phyloP scores from a whole-genome alignment of 2,329 filamentous ascomycete genomes.

The Colletotrichum sp. region DNA sequence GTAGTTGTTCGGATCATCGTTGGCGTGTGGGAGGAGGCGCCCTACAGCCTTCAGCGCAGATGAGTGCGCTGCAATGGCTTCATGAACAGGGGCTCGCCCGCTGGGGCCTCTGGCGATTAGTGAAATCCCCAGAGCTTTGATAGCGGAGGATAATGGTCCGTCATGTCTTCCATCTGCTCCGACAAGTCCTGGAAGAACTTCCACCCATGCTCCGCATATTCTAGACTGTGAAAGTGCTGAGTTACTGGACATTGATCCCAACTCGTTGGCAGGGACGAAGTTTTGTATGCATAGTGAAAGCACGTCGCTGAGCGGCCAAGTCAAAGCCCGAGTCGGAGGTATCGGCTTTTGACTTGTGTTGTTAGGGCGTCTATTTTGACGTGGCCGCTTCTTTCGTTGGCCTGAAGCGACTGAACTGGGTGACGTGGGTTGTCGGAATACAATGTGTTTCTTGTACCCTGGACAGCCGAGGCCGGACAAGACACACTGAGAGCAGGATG shows the following conservation, averaged over 20 bases:
- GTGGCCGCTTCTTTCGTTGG: background rate
- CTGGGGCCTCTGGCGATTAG: slow-evolving; percentile 27
- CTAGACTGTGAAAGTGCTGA: slow-evolving; percentile 31
- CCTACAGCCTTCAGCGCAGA: slow-evolving; percentile 32
- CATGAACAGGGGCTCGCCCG: slow-evolving; percentile 25
- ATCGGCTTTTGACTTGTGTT: background rate
- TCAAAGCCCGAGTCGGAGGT: background rate
- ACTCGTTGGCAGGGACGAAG: slow-evolving; percentile 19
- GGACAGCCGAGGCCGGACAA: slow-evolving; percentile 23
- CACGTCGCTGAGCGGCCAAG: slow-evolving; percentile 27
- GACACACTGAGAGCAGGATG: slow-evolving; percentile 28
- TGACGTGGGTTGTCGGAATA: slow-evolving; percentile 19
- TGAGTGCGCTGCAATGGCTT: slow-evolving; percentile 32
- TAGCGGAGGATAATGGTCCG: slow-evolving; percentile 29
- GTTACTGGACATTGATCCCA: background rate
- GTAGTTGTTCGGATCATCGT: slow-evolving; percentile 10
- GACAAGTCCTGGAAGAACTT: slow-evolving; percentile 36
- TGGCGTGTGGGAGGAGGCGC: slow-evolving; percentile 13
- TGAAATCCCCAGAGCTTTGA: slow-evolving; percentile 36
- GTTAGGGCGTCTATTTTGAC: background rate
- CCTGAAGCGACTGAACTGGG: background rate
- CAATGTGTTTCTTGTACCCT: slow-evolving; percentile 28
- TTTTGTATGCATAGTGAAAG: slow-evolving; percentile 28
- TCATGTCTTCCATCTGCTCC: slow-evolving; percentile 18
- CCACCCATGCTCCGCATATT: slow-evolving; percentile 45